phyloP scores from a whole-genome alignment of 345 rosid species.

The Cardamine chenopodiifolia region DNA sequence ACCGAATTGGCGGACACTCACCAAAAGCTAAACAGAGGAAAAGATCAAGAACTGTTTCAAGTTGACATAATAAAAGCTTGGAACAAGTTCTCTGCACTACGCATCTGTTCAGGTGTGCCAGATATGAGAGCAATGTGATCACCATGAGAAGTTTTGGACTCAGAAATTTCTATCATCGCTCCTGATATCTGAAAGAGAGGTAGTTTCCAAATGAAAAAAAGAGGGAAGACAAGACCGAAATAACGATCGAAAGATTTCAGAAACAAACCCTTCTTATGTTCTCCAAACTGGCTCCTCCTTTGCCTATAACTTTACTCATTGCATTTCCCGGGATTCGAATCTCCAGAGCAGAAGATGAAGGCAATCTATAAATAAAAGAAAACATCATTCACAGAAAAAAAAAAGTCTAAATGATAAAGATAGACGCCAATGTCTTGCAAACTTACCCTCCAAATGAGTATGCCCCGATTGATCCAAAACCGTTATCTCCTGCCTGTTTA shows the following conservation, averaged over 20 bases:
- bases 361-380: constrained; percentile 50
- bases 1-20: neutral
- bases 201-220: neutral
- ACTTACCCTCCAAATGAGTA: constrained; percentile 82
- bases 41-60: constrained; percentile 37
- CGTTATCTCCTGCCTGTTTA: constrained; percentile 59
- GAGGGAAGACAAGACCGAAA: neutral
- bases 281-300: constrained; percentile 79
- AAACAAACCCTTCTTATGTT: constrained; percentile 75
- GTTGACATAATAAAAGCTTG: constrained; percentile 94
- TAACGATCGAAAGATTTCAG: constrained; percentile 6
- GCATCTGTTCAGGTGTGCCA: constrained; percentile 87
- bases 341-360: constrained; percentile 61
- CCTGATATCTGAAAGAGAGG: constrained; percentile 73
- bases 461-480: constrained; percentile 62
- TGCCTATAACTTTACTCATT: constrained; percentile 87
- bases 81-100: constrained; percentile 84
- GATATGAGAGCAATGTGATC: constrained; percentile 77
- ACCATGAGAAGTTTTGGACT: constrained; percentile 71
- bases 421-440: constrained; percentile 7
- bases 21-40: neutral
- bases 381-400: neutral
- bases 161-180: constrained; percentile 83
- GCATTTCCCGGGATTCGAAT: constrained; percentile 78
- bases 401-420: neutral